Base-by-base conservation (phyloP, 208 protist species). In the Trypanosoma scelopori region DNA sequence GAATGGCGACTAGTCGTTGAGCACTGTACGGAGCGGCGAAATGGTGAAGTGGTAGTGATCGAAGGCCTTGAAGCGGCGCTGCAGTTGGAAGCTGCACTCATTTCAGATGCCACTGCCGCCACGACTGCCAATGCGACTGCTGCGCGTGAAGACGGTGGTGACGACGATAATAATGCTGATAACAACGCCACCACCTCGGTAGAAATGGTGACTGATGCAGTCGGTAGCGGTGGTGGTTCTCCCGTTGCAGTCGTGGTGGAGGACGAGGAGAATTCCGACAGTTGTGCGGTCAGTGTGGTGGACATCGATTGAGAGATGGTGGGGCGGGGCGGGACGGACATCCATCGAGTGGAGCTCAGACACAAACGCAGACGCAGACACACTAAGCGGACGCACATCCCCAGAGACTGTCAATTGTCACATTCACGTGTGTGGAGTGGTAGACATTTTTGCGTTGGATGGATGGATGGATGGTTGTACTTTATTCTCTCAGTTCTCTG, bases 1-100 rank as follows among this genome's bases (percentile, higher is more conserved):
- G 76, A 82, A 59, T 95, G 89, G 87, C 55, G 61, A 37, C 52
- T 93, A 4, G 42, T 82, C 27, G 71, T 95, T 20, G 15, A 50
- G 1, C 78, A 91, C 55, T 45, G 46, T 57, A 15, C 41, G 12
- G 35, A 22, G 35, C 12, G 37, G 28, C 25, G 56, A 18, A 27
- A 55, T 15, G 23, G 30, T 25, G 46, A 51, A 42, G 63, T 46
- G 30, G 55, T 75, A 20, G 28, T 61, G 18, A n/a, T 79, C 15
- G 62, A 74, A 13, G 74, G 74, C 18, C 45, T 79, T 41, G 74
- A 79, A 11, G 55, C 30, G 16, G 74, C 74, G n/a, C 55, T 74
- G 35, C 43, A 55, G 47, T 32, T 63, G 37, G 65, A 71, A 30
- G 35, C 23, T 22, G n/a, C 11, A 20, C 56, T 71, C 22, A 12